phyloP scores from a whole-genome alignment of 1,284 basidiomycete genomes.

The Sanghuangporus weigelae region DNA sequence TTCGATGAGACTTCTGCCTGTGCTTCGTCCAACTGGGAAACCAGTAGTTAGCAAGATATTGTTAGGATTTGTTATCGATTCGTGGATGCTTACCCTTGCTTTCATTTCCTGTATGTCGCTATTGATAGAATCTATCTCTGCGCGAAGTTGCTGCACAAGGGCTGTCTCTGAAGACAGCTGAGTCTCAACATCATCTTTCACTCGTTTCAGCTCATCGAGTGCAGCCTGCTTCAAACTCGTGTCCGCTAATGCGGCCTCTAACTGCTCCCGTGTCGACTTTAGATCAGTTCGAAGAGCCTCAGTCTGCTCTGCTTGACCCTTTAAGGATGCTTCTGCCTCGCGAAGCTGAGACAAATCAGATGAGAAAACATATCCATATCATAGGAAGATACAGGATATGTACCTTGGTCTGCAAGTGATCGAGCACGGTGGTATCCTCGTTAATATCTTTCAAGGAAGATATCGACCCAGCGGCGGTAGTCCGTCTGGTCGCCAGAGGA shows the following conservation, averaged over 20 bases:
- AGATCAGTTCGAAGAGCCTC: slow-evolving; percentile 48
- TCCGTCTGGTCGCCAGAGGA: slow-evolving; percentile 28
- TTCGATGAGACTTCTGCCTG: slow-evolving; percentile 38
- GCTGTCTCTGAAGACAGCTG: slow-evolving; percentile 42
- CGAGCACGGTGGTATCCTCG: slow-evolving; percentile 50
- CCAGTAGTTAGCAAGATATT: not conserved
- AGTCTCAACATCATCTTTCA: slow-evolving; percentile 43
- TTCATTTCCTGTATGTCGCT: slow-evolving; percentile 33
- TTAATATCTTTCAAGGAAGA: slow-evolving; percentile 65
- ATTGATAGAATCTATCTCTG: slow-evolving; percentile 34
- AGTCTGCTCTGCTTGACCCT: slow-evolving; percentile 44
- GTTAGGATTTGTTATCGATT: too few relatives aligned
- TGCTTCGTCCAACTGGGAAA: slow-evolving; percentile 45
- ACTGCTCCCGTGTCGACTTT: slow-evolving; percentile 42
- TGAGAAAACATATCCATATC: slow-evolving; percentile 5
- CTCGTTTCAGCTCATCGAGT: slow-evolving; percentile 42
- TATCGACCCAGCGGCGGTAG: slow-evolving; percentile 48
- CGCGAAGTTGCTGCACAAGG: slow-evolving; percentile 37
- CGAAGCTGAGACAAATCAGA: slow-evolving; percentile 42
- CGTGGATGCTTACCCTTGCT: not conserved
- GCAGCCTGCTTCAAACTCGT: slow-evolving; percentile 40
- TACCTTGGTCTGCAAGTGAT: slow-evolving; percentile 60
- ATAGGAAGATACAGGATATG: slow-evolving; percentile 9
- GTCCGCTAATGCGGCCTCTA: slow-evolving; percentile 45
- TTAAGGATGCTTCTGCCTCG: slow-evolving; percentile 47